These are phyloP conservation scores for Backusella australiensis DNA, from an alignment of 192 early-diverging fungal genomes.

Conservation along the genomic window DNA sequence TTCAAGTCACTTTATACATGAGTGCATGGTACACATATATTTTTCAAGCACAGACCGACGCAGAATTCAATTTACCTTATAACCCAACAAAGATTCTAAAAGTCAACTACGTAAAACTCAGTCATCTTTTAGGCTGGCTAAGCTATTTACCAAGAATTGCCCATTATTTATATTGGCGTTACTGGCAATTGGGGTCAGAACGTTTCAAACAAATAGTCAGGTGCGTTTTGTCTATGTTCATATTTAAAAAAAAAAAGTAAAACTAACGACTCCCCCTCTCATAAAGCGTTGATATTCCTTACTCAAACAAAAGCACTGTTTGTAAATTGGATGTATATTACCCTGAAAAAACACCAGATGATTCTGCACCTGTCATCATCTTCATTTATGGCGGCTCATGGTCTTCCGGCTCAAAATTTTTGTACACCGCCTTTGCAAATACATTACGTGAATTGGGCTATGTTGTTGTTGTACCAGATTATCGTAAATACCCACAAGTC, in stretches of 20 bases:
- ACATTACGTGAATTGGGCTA: slow-evolving; percentile 53
- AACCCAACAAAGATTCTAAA: slow-evolving; percentile 38
- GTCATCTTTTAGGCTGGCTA: slow-evolving; percentile 19
- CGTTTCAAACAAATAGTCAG: slow-evolving; percentile 31
- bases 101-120: slow-evolving; percentile 30
- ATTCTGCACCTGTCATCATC: slow-evolving; percentile 42
- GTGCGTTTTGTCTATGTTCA: slow-evolving; percentile 15
- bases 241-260: neutral
- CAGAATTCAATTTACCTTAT: slow-evolving; percentile 38
- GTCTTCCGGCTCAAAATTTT: slow-evolving; percentile 45
- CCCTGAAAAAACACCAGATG: slow-evolving; percentile 10
- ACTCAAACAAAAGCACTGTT: neutral
- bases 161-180: slow-evolving; percentile 33
- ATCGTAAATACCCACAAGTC: slow-evolving; percentile 50
- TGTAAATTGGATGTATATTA: slow-evolving; percentile 30
- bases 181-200: slow-evolving; percentile 23
- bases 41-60: slow-evolving; percentile 34
- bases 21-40: slow-evolving; percentile 33
- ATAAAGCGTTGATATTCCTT: slow-evolving; percentile 32
- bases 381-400: slow-evolving; percentile 59
- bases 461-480: slow-evolving; percentile 52
- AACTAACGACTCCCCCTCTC: neutral
- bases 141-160: slow-evolving; percentile 29
- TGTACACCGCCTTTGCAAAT: slow-evolving; percentile 49
- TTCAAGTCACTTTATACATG: slow-evolving; percentile 28